Conservation (phyloP, 1,284 basidiomycete species). For the Rhodotorula sp. region DNA sequence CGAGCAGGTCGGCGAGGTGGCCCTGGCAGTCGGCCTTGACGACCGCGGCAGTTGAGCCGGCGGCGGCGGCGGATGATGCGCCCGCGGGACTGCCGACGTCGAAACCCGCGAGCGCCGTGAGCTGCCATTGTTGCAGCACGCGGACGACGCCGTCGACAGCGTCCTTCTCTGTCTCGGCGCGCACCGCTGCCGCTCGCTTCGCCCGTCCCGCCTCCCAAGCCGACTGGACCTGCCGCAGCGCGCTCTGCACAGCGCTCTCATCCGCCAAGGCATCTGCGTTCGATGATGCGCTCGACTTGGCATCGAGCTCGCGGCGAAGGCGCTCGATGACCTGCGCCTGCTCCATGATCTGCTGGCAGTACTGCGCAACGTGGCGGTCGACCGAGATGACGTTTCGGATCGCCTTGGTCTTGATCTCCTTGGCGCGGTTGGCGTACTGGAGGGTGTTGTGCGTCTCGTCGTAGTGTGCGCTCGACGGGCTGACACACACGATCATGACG, state of each 20-base stretch:
- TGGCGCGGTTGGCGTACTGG: constrained; percentile 91
- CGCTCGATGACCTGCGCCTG: constrained; percentile 45
- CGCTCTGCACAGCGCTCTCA: constrained; percentile 22
- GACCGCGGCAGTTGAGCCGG: constrained; percentile 6
- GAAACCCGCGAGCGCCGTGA: constrained; percentile 10
- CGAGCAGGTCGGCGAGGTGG: constrained; percentile 15
- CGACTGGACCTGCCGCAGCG: constrained; percentile 25
- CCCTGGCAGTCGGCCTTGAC: constrained; percentile 16
- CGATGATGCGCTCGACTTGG: constrained; percentile 20
- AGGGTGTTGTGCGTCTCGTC: constrained; percentile 98
- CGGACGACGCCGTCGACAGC: constrained; percentile 9
- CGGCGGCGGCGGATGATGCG: constrained; percentile 8
- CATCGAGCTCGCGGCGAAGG: constrained; percentile 37
- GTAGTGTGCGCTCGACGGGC: constrained; percentile 89
- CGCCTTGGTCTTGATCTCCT: constrained; percentile 90
- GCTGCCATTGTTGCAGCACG: constrained; percentile 28
- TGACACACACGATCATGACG: constrained; percentile 86
- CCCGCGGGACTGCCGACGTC: background rate
- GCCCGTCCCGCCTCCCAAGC: constrained; percentile 26
- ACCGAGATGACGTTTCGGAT: constrained; percentile 92
- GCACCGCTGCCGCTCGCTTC: constrained; percentile 15
- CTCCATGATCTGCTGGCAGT: constrained; percentile 54
- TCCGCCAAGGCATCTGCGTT: constrained; percentile 32
- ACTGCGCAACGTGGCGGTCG: constrained; percentile 87
- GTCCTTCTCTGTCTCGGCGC: constrained; percentile 19